These are phyloP conservation scores for Cenococcum geophilum DNA, from an alignment of 495 filamentous ascomycete genomes.

Conservation along the genomic window DNA sequence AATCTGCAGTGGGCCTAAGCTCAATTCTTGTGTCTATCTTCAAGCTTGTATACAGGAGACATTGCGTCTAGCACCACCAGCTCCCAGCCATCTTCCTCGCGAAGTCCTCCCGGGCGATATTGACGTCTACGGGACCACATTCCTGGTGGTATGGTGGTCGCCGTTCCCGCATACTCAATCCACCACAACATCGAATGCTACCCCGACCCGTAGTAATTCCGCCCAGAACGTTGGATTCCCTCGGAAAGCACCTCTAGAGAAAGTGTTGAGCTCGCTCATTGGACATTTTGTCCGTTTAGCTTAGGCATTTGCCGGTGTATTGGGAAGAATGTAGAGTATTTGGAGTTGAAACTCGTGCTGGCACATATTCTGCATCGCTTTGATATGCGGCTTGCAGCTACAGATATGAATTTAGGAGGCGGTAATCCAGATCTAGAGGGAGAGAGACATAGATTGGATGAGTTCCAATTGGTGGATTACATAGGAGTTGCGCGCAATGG, in stretches of 20 bases:
- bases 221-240: constrained; percentile 14
- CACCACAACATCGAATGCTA: constrained; percentile 15
- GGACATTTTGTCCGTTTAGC: constrained; percentile 16
- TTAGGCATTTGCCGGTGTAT: constrained; percentile 12
- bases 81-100: constrained; percentile 50
- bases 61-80: constrained; percentile 59
- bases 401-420: no score
- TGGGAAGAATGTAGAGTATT: constrained; percentile 17
- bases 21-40: constrained; percentile 47
- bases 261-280: not conserved
- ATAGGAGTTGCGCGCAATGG: no score
- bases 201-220: constrained; percentile 10
- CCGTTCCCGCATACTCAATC: constrained; percentile 9
- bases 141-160: constrained; percentile 40
- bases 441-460: no score
- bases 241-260: no score
- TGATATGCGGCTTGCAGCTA: no score
- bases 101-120: constrained; percentile 57
- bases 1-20: constrained; percentile 41
- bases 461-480: no score
- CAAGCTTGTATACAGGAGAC: constrained; percentile 57
- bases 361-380: constrained; percentile 10
- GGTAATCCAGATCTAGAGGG: no score
- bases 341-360: constrained; percentile 13
- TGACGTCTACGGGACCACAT: constrained; percentile 47